phyloP scores from a whole-genome alignment of 495 filamentous ascomycete species.

The Pyrenula aspistea region DNA sequence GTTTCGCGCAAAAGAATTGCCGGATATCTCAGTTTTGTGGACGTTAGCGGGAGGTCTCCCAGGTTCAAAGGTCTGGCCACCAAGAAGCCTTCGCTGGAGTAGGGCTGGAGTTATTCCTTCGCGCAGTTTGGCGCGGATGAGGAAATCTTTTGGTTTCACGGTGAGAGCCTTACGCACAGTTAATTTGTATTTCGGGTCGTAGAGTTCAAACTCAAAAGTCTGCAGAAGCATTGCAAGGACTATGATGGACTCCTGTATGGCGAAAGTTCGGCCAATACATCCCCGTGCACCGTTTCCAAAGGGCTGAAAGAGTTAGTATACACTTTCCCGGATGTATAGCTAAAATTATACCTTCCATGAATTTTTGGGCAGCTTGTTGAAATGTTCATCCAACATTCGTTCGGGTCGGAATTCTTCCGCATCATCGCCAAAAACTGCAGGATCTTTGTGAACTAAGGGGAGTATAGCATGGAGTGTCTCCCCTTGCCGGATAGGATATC shows the following conservation, averaged over 20 bases:
- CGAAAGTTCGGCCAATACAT: constrained; percentile 59
- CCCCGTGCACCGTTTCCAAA: constrained; percentile 50
- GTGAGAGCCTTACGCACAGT: constrained; percentile 60
- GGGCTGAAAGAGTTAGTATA: constrained; percentile 9
- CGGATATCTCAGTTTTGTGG: neutral
- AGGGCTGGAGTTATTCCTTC: constrained; percentile 43
- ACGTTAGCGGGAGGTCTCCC: neutral
- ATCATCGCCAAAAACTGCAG: constrained; percentile 49
- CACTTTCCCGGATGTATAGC: neutral
- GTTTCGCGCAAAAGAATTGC: neutral
- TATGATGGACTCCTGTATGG: constrained; percentile 49
- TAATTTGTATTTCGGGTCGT: constrained; percentile 41
- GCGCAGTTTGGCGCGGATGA: constrained; percentile 52
- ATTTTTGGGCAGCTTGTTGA: constrained; percentile 37
- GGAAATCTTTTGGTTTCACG: constrained; percentile 64
- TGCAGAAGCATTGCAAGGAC: constrained; percentile 43
- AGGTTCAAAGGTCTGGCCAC: constrained; percentile 1
- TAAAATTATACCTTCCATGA: neutral
- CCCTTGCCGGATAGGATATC: constrained; percentile 51
- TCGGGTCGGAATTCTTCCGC: constrained; percentile 55
- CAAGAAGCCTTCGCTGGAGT: constrained; percentile 18
- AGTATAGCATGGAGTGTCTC: constrained; percentile 53
- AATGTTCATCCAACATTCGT: constrained; percentile 55
- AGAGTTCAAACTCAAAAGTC: constrained; percentile 48
- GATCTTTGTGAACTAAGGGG: constrained; percentile 55